Conservation (phyloP, 768 basidiomycete genomes). For the Rhodosporidiobolus sp. region DNA sequence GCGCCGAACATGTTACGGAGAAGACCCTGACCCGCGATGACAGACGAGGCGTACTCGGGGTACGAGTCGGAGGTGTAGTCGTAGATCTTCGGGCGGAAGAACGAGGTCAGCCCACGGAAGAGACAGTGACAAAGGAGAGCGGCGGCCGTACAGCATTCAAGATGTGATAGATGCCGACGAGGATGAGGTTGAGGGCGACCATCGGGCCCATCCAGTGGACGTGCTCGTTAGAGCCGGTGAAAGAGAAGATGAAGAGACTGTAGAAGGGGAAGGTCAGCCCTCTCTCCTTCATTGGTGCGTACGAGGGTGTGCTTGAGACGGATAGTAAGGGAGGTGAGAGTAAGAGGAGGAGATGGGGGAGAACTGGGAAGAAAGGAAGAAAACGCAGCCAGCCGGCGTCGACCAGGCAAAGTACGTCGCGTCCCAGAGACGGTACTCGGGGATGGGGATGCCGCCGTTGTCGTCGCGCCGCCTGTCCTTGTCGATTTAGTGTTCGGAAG, state of each 20-base stretch:
- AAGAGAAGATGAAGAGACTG: constrained; percentile 37
- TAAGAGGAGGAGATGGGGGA: not conserved
- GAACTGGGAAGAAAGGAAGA: not conserved
- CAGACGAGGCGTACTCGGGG: constrained; percentile 35
- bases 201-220: constrained; percentile 30
- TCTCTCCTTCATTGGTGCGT: too few species aligned
- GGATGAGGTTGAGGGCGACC: constrained; percentile 38
- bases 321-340: not conserved
- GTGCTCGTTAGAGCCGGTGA: constrained; percentile 31
- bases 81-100: not conserved
- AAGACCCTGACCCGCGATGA: constrained; percentile 43
- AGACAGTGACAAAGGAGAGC: not conserved
- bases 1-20: constrained; percentile 40
- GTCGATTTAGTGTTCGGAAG: too few species aligned
- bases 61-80: constrained; percentile 39
- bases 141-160: constrained; percentile 8
- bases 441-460: constrained; percentile 39
- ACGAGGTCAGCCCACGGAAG: not conserved
- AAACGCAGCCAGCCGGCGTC: not conserved
- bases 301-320: too few species aligned
- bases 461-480: constrained; percentile 36
- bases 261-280: too few species aligned
- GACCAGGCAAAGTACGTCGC: constrained; percentile 31
- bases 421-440: constrained; percentile 41
- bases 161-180: constrained; percentile 37